Base-by-base conservation (phyloP, 2,329 filamentous ascomycete species). In the Botryotinia convoluta region DNA sequence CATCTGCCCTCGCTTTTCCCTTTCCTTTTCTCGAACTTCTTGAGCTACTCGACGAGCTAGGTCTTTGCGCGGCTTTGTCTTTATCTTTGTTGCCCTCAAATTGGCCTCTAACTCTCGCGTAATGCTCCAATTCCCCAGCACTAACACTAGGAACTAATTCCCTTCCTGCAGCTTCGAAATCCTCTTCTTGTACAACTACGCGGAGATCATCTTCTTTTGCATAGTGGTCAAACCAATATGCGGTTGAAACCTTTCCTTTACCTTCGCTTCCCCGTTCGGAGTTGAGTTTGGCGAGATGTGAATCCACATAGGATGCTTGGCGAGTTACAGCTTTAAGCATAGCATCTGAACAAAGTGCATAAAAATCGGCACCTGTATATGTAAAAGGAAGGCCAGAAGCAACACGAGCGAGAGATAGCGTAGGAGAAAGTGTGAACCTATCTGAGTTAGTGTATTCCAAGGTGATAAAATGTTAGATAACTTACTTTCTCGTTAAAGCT, bases 251-350 rank as follows among this genome's bases (percentile, higher is more conserved):
- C 51, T 78, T 78, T 45, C 69, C 35, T 73, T 77, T 78, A 9
- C 78, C 74, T 9, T 63, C 68, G 18, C 54, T 32, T n/a, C 37
- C 35, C 82, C 85, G 70, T 74, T 9, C 82, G 3, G 84, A 81
- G 78, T 93, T 93, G 81, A 97, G 85, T 7, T 87, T 85, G 35
- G 88, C 87, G 77, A 99, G 92, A 82, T 96, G 96, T 69, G 89
- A 86, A 81, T 99, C 96, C 3, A 98, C 95, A 2, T 89, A 86
- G 1, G 90, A 88, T 3, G 96, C 94, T 81, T 97, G 93, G 8
- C 96, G 90, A 4, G 96, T 99, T 74, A 99, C 95, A 32, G 96
- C 96, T 82, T 99, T 98, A 77, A 99, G 91, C 96, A 99, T 99
- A 69, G 96, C 94, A 82, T 99, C 96, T 61, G 94, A 97, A 85